A percentile compares a stretch with the other conserved stretches of the same genome.
Conservation (phyloP, 768 basidiomycete species). For the Boletales sp. region DNA sequence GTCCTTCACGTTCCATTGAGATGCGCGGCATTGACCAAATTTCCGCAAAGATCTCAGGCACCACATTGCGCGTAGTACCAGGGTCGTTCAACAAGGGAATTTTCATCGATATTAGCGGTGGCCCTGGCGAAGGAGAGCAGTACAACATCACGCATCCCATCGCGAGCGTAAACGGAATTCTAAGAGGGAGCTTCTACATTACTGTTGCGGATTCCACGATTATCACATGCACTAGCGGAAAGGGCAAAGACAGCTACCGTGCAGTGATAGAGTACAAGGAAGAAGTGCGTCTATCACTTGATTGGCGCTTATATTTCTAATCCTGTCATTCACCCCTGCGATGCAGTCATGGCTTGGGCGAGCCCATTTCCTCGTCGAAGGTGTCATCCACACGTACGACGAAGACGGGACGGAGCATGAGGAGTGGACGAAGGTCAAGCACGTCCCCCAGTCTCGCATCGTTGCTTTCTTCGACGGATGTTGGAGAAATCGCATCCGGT, state of each 20-base stretch:
- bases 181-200: conserved; percentile 89
- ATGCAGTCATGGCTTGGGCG: conserved; percentile 82
- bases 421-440: conserved; percentile 83
- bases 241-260: conserved; percentile 59
- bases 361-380: conserved; percentile 81
- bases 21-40: conserved; percentile 90
- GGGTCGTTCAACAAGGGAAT: conserved; percentile 88
- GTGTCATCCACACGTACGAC: conserved; percentile 81
- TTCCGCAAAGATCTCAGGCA: conserved; percentile 86
- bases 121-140: conserved; percentile 68
- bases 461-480: conserved; percentile 85
- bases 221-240: conserved; percentile 75
- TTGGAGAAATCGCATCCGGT: conserved; percentile 82
- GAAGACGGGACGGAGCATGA: conserved; percentile 59
- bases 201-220: conserved; percentile 78
- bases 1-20: conserved; percentile 70
- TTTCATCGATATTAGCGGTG: conserved; percentile 74
- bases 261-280: conserved; percentile 94
- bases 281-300: conserved; percentile 56
- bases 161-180: conserved; percentile 86
- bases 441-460: conserved; percentile 75
- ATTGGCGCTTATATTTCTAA: neutral
- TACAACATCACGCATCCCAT: conserved; percentile 90
- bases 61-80: conserved; percentile 75
- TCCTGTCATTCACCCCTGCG: neutral